These are phyloP conservation scores for Dryas integrifolia DNA, from an alignment of 331 rosid species.

Conservation along the genomic window DNA sequence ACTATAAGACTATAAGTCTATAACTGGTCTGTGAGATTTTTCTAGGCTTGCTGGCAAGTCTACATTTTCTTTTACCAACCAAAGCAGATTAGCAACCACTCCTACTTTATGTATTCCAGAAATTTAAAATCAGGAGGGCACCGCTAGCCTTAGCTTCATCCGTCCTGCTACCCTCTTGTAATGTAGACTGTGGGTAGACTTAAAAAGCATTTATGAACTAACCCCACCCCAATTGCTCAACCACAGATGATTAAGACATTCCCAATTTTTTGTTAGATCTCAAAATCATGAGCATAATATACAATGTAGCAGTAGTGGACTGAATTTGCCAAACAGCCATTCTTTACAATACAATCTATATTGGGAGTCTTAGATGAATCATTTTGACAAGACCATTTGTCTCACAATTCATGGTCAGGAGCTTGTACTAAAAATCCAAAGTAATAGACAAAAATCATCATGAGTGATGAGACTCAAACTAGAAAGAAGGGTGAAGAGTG, in stretches of 20 bases:
- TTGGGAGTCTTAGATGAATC: not conserved
- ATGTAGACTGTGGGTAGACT: too few relatives aligned
- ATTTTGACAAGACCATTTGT: conserved; percentile 11
- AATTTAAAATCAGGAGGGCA: too few relatives aligned
- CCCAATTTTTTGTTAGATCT: not conserved
- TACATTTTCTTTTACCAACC: too few relatives aligned
- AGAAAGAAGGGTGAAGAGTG: not conserved
- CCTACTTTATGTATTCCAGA: too few relatives aligned
- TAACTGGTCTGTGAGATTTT: too few relatives aligned
- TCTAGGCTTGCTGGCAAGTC: too few relatives aligned
- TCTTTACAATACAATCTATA: conserved; percentile 12
- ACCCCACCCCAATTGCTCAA: not conserved
- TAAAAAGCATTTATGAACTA: too few relatives aligned
- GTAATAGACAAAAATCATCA: not conserved
- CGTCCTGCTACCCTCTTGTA: too few relatives aligned
- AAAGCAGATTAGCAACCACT: too few relatives aligned
- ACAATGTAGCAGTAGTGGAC: not conserved
- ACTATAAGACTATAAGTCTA: too few relatives aligned
- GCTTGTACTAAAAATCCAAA: not conserved
- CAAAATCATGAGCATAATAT: conserved; percentile 1
- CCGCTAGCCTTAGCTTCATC: too few relatives aligned
- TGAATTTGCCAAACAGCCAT: not conserved
- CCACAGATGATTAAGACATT: not conserved
- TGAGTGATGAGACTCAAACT: not conserved
- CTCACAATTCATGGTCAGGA: not conserved